phyloP scores from a whole-genome alignment of 2,329 filamentous ascomycete species.

The Claviceps sp. region DNA sequence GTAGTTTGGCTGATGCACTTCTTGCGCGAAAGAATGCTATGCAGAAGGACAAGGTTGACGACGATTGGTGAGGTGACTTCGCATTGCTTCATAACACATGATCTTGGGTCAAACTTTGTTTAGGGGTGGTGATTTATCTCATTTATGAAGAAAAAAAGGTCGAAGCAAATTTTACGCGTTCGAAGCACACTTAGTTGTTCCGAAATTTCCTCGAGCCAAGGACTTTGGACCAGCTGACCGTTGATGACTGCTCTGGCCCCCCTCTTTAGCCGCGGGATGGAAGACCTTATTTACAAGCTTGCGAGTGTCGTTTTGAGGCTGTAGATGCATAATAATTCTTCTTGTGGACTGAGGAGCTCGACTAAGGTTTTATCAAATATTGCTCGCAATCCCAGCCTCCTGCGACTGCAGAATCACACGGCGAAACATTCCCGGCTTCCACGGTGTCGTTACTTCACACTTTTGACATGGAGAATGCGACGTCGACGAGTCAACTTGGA shows the following conservation, averaged over 20 bases:
- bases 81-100: not conserved
- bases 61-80: conserved; percentile 45
- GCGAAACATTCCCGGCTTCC: conserved; percentile 10
- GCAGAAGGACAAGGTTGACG: conserved; percentile 55
- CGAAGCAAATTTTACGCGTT: not conserved
- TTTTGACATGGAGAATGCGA: conserved; percentile 18
- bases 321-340: not conserved
- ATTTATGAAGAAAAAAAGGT: not conserved
- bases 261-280: not conserved
- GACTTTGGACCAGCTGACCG: not conserved
- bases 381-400: not conserved
- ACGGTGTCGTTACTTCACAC: not conserved
- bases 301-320: not conserved
- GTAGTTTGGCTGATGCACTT: conserved; percentile 67
- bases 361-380: not conserved
- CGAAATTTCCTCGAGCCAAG: not conserved
- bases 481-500: conserved; percentile 51
- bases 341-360: not conserved
- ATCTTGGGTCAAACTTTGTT: conserved; percentile 14
- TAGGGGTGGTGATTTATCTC: not conserved
- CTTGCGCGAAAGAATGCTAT: conserved; percentile 64
- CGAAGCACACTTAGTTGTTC: not conserved
- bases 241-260: not conserved
- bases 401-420: not conserved
- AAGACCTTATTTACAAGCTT: not conserved